Conservation (phyloP, 2,329 filamentous ascomycete genomes). For the Aspergillus versicolor region DNA sequence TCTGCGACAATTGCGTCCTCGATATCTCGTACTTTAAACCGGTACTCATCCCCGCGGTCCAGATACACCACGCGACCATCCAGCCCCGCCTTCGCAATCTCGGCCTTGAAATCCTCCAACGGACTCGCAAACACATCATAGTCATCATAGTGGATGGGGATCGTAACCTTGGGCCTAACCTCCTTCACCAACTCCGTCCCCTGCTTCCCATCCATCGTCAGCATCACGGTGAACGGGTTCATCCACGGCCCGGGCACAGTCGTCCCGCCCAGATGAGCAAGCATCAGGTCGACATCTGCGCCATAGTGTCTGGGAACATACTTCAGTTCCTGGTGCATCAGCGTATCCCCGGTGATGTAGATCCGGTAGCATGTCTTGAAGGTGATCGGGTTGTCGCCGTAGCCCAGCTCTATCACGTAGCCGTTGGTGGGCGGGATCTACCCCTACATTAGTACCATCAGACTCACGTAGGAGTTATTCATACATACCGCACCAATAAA, state of each 20-base stretch:
- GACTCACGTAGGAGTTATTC: too few relatives aligned
- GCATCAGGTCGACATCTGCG: constrained; percentile 63
- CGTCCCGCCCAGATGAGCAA: constrained; percentile 65
- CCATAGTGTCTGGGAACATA: constrained; percentile 51
- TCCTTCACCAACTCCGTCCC: constrained; percentile 60
- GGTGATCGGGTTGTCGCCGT: constrained; percentile 27
- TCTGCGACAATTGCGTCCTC: too few relatives aligned
- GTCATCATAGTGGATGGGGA: constrained; percentile 65
- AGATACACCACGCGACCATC: constrained; percentile 59
- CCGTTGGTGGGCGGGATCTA: constrained; percentile 65
- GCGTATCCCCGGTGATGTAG: constrained; percentile 67
- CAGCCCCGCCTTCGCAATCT: constrained; percentile 53
- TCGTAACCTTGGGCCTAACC: constrained; percentile 60
- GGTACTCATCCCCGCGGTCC: constrained; percentile 58
- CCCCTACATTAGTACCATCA: background rate
- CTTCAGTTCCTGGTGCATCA: constrained; percentile 62
- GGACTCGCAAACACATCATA: constrained; percentile 62
- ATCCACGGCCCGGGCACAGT: constrained; percentile 61
- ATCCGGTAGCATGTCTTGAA: constrained; percentile 57
- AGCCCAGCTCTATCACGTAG: constrained; percentile 65
- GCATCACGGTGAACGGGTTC: constrained; percentile 66
- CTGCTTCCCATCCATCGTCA: constrained; percentile 67
- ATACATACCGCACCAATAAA: constrained; percentile 43
- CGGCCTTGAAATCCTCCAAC: constrained; percentile 60
- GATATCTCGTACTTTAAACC: constrained; percentile 47